These are phyloP conservation scores for Candida sithepensis DNA, from an alignment of 805 yeast species.

Conservation along the genomic window DNA sequence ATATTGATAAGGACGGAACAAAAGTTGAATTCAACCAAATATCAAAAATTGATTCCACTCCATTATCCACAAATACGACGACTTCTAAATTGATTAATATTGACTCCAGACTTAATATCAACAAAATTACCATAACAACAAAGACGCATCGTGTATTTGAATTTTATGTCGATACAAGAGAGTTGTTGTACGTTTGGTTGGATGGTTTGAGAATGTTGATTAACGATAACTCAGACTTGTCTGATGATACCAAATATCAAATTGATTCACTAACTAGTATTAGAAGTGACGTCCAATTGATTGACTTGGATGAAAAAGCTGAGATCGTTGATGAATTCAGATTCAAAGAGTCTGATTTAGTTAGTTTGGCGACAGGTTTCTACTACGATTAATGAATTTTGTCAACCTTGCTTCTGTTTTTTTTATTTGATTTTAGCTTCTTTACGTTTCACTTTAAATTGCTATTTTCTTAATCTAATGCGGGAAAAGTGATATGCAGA, in stretches of 20 bases:
- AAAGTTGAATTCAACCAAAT: slow-evolving; percentile 52
- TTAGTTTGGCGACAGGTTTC: slow-evolving; percentile 10
- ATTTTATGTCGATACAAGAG: slow-evolving; percentile 70
- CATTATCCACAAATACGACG: slow-evolving; percentile 36
- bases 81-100: slow-evolving; percentile 50
- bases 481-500: background rate
- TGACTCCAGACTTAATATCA: slow-evolving; percentile 42
- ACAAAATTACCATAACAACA: slow-evolving; percentile 20
- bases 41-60: slow-evolving; percentile 44
- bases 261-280: slow-evolving; percentile 41
- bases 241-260: slow-evolving; percentile 43
- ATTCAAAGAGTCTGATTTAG: slow-evolving; percentile 8
- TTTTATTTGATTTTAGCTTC: background rate
- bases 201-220: slow-evolving; percentile 66
- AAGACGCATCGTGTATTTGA: slow-evolving; percentile 34
- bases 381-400: slow-evolving; percentile 11
- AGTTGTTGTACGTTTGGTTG: slow-evolving; percentile 67
- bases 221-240: slow-evolving; percentile 33
- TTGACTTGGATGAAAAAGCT: slow-evolving; percentile 33
- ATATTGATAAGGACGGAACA: slow-evolving; percentile 54
- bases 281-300: slow-evolving; percentile 47
- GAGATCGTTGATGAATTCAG: slow-evolving; percentile 1
- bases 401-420: background rate
- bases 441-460: background rate
- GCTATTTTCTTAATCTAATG: background rate